phyloP scores from a whole-genome alignment of 2,329 filamentous ascomycete genomes.

The Tolypocladium tropicale region DNA sequence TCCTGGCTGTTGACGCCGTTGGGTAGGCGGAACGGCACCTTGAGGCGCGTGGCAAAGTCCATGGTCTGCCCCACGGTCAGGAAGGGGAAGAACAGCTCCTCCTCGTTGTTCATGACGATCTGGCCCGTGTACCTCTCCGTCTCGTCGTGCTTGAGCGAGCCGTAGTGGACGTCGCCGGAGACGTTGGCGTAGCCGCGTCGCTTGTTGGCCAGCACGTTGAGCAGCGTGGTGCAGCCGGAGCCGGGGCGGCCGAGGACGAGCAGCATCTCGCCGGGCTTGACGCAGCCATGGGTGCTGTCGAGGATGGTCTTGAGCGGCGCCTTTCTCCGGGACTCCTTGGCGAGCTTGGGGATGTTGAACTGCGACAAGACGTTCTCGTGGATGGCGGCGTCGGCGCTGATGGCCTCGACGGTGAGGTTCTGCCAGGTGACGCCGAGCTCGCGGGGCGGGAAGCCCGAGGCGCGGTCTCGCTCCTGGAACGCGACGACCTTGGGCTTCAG shows the following conservation, averaged over 20 bases:
- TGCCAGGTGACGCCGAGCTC: slow-evolving; percentile 56
- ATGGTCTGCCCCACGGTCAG: slow-evolving; percentile 63
- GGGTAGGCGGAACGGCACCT: slow-evolving; percentile 39
- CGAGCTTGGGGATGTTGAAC: slow-evolving; percentile 42
- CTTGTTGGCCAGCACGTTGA: slow-evolving; percentile 60
- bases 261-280: slow-evolving; percentile 64
- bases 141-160: slow-evolving; percentile 36
- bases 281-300: slow-evolving; percentile 54
- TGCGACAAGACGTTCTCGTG: slow-evolving; percentile 55
- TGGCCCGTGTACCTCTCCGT: slow-evolving; percentile 42
- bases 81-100: slow-evolving; percentile 54
- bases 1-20: slow-evolving; percentile 28
- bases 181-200: slow-evolving; percentile 48
- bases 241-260: slow-evolving; percentile 60
- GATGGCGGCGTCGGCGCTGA: slow-evolving; percentile 50
- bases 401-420: slow-evolving; percentile 51
- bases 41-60: slow-evolving; percentile 55
- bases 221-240: slow-evolving; percentile 58
- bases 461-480: slow-evolving; percentile 29
- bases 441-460: slow-evolving; percentile 34
- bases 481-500: slow-evolving; percentile 37
- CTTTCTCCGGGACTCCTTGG: slow-evolving; percentile 42
- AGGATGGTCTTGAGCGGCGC: slow-evolving; percentile 55
- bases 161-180: slow-evolving; percentile 48
- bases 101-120: slow-evolving; percentile 62